Evolutionary conservation across 2,329 filamentous ascomycete species (phyloP).

Genomic region (Nemania bipapillata): DNA sequence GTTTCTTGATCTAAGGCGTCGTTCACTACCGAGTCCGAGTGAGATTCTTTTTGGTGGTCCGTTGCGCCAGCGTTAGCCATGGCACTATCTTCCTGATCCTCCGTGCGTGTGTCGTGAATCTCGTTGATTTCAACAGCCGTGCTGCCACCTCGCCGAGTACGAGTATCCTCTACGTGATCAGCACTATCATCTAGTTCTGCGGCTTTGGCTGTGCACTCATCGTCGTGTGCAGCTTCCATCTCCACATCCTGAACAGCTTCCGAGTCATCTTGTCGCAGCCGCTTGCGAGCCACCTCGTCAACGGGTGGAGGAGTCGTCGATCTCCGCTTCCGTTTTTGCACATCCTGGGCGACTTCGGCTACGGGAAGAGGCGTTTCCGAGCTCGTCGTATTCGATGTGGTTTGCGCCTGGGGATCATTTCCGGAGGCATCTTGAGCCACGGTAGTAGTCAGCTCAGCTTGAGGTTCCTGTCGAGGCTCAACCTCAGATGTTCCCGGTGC

Average conservation of each 20-base stretch:
- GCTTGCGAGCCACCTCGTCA: conserved; percentile 66
- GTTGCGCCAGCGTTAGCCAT: conserved; percentile 36
- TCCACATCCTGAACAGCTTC: conserved; percentile 35
- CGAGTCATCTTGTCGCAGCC: conserved; percentile 58
- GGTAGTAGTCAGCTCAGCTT: not conserved
- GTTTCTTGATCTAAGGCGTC: conserved; percentile 42
- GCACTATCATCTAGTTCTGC: conserved; percentile 7
- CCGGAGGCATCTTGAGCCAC: conserved; percentile 33
- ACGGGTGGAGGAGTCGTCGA: conserved; percentile 70
- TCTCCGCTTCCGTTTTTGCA: conserved; percentile 73
- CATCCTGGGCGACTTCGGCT: conserved; percentile 58
- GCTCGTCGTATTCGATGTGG: conserved; percentile 19
- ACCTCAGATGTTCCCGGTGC: conserved; percentile 27
- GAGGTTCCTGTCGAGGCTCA: conserved; percentile 21
- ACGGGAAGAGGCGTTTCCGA: conserved; percentile 43
- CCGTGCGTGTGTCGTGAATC: not conserved
- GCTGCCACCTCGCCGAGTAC: not conserved
- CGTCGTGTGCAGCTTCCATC: conserved; percentile 31
- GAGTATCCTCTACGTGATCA: conserved; percentile 14
- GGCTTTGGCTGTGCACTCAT: conserved; percentile 14
- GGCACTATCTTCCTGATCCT: conserved; percentile 33
- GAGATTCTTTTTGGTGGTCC: conserved; percentile 32
- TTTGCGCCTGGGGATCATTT: conserved; percentile 42
- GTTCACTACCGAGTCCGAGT: conserved; percentile 22
- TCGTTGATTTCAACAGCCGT: not conserved